These are phyloP conservation scores for Hyaloscypha hepaticicola DNA, from an alignment of 495 filamentous ascomycete species.

Conservation along the genomic window DNA sequence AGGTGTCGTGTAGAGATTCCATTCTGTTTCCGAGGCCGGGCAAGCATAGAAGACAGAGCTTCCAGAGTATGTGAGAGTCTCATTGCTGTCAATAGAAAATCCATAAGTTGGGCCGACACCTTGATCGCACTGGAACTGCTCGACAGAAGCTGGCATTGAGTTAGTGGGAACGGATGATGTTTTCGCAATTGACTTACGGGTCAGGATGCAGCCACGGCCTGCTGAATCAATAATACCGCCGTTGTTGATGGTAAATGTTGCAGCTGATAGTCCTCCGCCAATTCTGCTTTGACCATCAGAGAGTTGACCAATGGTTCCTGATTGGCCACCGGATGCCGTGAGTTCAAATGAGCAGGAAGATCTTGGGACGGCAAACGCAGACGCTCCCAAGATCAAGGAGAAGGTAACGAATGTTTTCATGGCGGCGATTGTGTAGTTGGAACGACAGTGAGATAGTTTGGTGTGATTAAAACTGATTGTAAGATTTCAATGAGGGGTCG, in stretches of 20 bases:
- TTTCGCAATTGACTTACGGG: constrained; percentile 38
- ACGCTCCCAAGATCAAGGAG: constrained; percentile 17
- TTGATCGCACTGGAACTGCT: constrained; percentile 65
- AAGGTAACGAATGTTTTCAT: constrained; percentile 16
- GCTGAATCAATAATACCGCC: constrained; percentile 52
- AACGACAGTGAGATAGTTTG: constrained; percentile 4
- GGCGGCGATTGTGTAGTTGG: constrained; percentile 5
- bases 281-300: constrained; percentile 56
- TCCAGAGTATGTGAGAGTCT: constrained; percentile 44
- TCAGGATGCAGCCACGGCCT: constrained; percentile 59
- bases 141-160: constrained; percentile 44
- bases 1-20: constrained; percentile 52
- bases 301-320: constrained; percentile 51
- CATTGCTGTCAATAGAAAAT: constrained; percentile 51
- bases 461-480: neutral
- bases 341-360: constrained; percentile 49
- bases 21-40: constrained; percentile 47
- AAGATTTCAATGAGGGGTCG: neutral
- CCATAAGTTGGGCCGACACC: constrained; percentile 45
- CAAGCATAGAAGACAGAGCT: constrained; percentile 53
- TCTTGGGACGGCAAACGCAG: constrained; percentile 12
- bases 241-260: constrained; percentile 46
- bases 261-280: constrained; percentile 40
- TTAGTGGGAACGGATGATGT: constrained; percentile 16
- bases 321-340: constrained; percentile 43